phyloP scores from a whole-genome alignment of 805 yeast species.

The Kuraishia ogatae region DNA sequence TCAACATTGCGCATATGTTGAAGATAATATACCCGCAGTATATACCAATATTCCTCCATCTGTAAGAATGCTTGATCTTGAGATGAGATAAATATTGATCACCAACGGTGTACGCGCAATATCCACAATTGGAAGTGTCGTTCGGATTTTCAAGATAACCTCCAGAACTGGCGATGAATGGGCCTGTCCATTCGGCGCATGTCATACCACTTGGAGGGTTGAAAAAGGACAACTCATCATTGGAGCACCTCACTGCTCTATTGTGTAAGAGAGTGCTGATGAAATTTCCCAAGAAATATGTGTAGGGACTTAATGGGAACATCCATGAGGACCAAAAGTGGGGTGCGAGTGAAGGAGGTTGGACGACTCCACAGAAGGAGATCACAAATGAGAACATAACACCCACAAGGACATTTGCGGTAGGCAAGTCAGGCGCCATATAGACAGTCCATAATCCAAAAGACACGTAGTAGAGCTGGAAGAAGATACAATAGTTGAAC shows the following conservation, averaged over 20 bases:
- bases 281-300: conserved; percentile 54
- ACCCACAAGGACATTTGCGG: conserved; percentile 57
- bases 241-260: conserved; percentile 39
- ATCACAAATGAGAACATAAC: conserved; percentile 48
- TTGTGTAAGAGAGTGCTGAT: conserved; percentile 40
- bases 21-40: conserved; percentile 47
- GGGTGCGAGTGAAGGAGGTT: conserved; percentile 50
- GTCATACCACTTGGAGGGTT: conserved; percentile 47
- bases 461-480: conserved; percentile 35
- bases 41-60: conserved; percentile 65
- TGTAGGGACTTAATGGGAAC: conserved; percentile 67
- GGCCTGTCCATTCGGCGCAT: conserved; percentile 46
- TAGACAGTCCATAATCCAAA: conserved; percentile 49
- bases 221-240: conserved; percentile 38
- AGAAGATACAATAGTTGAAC: conserved; percentile 25
- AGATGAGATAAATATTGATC: conserved; percentile 37
- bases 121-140: conserved; percentile 45
- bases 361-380: conserved; percentile 64
- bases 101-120: conserved; percentile 44
- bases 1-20: conserved; percentile 36
- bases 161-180: conserved; percentile 27
- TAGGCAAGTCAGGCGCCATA: conserved; percentile 55
- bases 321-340: conserved; percentile 73
- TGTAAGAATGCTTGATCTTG: conserved; percentile 31
- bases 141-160: conserved; percentile 36